Evolutionary conservation across 2,329 filamentous ascomycete species (phyloP), one percentile per base, ranked within the genome.

Genomic region (Aspergillus pseudotamarii): DNA sequence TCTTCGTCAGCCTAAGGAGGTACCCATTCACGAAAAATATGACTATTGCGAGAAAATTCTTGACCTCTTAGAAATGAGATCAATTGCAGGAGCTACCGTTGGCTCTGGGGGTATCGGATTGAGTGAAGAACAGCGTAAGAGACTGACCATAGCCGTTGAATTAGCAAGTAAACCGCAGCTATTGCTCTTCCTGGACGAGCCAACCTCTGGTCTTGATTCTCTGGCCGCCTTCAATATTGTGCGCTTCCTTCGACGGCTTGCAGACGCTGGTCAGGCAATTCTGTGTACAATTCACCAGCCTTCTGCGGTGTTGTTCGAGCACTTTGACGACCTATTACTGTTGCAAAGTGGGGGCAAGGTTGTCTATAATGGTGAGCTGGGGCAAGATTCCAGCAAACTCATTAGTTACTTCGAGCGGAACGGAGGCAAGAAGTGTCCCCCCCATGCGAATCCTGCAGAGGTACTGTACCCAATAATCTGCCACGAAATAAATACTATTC

Each of bases 211-310:
- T 21, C 81, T 93, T 0, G 90, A 93, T 67, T 89, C 88, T 3
- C 85, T 89, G 60, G 88, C 89, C 6, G 89, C 90, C 0, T 89
- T 85, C 67, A 87, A 88, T 66, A 89, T 89, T 64, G 81, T 88
- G 2, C 82, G 85, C 0, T 88, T 89, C 66, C 76, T 90, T 9
- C 82, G 86, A 4, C 88, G 88, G 69, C 79, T 90, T 2, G 85
- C 87, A 1, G 84, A 87, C n/a, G 90, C 91, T 3, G 93, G 93
- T 1, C 93, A 96, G 74, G 93, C 93, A 11, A 93, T 96, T 69
- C 85, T 96, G 4, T 96, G 92, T 79, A 96, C 93, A 0, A 96
- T 96, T 66, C 93, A 96, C 76, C 93, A 96, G 75, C 93, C 93
- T 1, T 94, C 93, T 68, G 91, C 91, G 19, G 89, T 91, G 0